These are phyloP conservation scores for Fusarium sp. DNA, from an alignment of 2,329 filamentous ascomycete genomes.

Conservation along the genomic window DNA sequence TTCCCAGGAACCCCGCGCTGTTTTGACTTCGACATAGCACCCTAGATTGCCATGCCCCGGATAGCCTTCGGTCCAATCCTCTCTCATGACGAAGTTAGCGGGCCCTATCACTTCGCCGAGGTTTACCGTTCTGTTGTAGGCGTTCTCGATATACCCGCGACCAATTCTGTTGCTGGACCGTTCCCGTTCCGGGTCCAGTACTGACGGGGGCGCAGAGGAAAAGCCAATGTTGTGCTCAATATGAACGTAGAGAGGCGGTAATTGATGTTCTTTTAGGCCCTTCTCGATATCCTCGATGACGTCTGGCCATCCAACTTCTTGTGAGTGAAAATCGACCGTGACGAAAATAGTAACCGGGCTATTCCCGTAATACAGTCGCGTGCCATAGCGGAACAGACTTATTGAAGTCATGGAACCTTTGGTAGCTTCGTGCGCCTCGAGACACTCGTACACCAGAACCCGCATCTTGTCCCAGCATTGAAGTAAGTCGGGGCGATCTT, in stretches of 20 bases:
- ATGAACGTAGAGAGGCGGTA: not conserved
- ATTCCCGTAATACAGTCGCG: fast-evolving
- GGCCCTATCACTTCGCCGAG: not conserved
- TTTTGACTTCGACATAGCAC: not conserved
- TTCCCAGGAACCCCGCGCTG: not conserved
- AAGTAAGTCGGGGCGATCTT: not conserved
- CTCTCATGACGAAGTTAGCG: not conserved
- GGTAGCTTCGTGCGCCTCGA: not conserved
- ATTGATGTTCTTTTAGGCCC: not conserved
- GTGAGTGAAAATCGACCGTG: not conserved
- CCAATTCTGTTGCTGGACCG: no score
- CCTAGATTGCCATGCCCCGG: not conserved
- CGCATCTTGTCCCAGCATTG: not conserved
- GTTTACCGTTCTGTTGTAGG: not conserved
- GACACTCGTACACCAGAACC: not conserved
- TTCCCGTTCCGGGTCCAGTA: no score
- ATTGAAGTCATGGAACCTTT: not conserved
- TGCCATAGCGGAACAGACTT: not conserved
- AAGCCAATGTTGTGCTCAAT: not conserved
- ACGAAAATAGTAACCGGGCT: not conserved
- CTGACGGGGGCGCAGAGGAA: no score
- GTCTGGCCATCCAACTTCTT: not conserved
- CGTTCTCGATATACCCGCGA: no score
- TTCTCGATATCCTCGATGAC: not conserved
- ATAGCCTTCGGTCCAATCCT: not conserved